Base-by-base conservation (phyloP, 23 red algal species). In the Chondrus crispus region DNA sequence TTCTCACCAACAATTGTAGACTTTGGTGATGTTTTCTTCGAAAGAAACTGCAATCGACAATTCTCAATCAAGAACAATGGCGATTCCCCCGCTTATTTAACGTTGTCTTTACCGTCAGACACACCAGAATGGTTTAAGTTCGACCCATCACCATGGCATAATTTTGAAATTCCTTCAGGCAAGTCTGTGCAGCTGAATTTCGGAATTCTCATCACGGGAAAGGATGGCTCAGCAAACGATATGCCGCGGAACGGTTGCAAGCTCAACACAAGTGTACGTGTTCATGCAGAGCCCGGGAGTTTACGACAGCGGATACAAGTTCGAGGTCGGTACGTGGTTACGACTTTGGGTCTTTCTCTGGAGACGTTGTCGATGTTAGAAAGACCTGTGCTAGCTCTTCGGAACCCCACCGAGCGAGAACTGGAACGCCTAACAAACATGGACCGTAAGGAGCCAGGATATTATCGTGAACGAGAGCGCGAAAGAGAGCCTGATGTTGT, bases 291-390 rank as follows among this genome's bases (percentile, higher is more conserved):
- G 42, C 85, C 85, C 26, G 85, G 85, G 12, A 42, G 85, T 49
- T 49, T 75, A 12, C 49, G 72, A 39, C 40, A 69, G 69, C 29
- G 4, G 32, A 89, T 89, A 78, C 40, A 62, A 39, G 49, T 89
- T 39, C 43, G 85, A 13, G 85, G 85, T 9, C 40, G 69, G 47
- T 89, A 89, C 37, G 68, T 78, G 40, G 60, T 69, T 9, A 75
- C 85, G 6, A 89, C 85, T 32, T 66, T 89, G 52, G 85, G 85
- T 48, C 72, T 89, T 42, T 62, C 85, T 5, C 72, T 89, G 41
- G 85, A 89, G 58, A 89, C 68, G 64, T 46, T 89, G 50, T 78
- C 69, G n/a, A 91, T 91, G 88, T 32, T 72, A 26, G 46, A 50
- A 30, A 33, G 40, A 32, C 50, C 88, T 54, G 74, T 91, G 46